Conservation (phyloP, 2,329 filamentous ascomycete species). For the Ophiobolus disseminans region DNA sequence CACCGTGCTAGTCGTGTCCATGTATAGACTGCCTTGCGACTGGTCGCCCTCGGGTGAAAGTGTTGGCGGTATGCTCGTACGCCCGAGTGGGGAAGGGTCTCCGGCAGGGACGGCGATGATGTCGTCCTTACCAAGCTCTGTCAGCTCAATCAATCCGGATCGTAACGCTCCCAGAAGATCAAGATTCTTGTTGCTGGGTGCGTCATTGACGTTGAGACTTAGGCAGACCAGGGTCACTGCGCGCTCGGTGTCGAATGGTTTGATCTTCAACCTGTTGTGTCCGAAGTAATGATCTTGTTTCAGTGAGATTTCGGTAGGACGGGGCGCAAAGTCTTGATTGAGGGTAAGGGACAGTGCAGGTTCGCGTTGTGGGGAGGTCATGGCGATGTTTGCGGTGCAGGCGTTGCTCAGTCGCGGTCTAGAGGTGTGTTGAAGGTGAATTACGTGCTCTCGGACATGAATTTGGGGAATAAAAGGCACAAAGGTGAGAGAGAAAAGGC, state of each 20-base stretch:
- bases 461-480: no score
- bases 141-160: not conserved
- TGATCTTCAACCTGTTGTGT: not conserved
- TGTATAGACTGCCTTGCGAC: not conserved
- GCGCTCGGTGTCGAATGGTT: not conserved
- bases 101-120: not conserved
- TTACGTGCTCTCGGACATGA: no score
- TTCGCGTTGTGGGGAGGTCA: no score
- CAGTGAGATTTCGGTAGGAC: not conserved
- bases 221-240: not conserved
- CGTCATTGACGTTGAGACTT: not conserved
- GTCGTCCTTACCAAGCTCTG: not conserved
- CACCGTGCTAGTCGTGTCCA: not conserved
- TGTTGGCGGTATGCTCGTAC: not conserved
- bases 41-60: not conserved
- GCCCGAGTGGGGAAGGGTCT: not conserved
- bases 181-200: conserved; percentile 16
- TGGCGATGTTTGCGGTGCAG: no score
- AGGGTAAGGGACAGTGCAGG: no score
- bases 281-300: not conserved
- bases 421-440: no score
- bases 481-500: no score
- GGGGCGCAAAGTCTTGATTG: no score
- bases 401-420: no score
- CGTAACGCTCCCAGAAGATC: not conserved